Evolutionary conservation across 192 early-diverging fungal species (phyloP), one percentile per base, ranked within the genome.

Genomic region (Coemansia sp.): DNA sequence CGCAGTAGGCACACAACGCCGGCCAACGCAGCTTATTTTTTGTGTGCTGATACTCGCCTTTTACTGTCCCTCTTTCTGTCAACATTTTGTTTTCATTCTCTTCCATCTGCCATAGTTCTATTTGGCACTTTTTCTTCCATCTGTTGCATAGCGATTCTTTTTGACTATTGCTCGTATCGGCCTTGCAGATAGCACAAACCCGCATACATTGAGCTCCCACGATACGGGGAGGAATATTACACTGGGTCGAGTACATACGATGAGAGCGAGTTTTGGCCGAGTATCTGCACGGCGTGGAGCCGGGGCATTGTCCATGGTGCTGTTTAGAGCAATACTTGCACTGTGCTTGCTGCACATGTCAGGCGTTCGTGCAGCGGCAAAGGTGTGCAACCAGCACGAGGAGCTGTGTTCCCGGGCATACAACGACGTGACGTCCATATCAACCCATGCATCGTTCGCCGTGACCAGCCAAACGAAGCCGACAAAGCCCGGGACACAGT

Each of bases 361-460:
- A 37, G 59, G 36, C 36, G 61, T 44, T 28, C 21, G 21, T 34
- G 71, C 63, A 59, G 71, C 47, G 14, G 26, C 23, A 19, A 62
- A 22, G 17, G 9, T 59, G 28, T 81, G 78, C 66, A 81, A 81
- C 60, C 72, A 74, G 21, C 68, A 74, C 38, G 57, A 56, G 25
- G 71, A 75, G 65, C 78, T 81, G 28, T 81, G 78, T 34, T 47
- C 62, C 31, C 72, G 78, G 15, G 50, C 72, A 64, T 81, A 71
- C 42, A 81, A 81, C 53, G 72, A 75, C 12, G 68, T 81, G 11
- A 64, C 78, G 4, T 65, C 38, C 26, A 53, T 71, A 26, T 74
- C 72, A 15, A 81, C 78, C 9, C 78, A 75, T 12, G 78, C 78
- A 12, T 81, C 78, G 42, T 74, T 72, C 48, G 78, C 78, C 1